Evolutionary conservation across 768 basidiomycete species (phyloP).

Genomic region (Boletus rubescentipes): DNA sequence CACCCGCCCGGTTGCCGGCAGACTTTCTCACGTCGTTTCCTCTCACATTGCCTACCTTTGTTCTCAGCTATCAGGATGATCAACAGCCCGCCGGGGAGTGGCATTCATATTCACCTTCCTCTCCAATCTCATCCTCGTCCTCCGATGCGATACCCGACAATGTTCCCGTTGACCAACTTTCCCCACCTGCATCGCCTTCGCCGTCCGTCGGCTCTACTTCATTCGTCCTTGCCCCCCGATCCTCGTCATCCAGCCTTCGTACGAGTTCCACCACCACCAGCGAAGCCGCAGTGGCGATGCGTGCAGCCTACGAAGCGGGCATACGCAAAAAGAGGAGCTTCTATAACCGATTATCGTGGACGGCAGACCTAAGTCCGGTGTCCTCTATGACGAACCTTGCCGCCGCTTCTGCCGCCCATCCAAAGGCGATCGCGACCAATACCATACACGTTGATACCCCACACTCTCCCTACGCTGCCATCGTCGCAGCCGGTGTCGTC

Average conservation of each 20-base stretch:
- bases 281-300: constrained; percentile 27
- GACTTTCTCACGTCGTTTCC: constrained; percentile 56
- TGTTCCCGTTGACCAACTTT: constrained; percentile 19
- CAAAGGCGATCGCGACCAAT: constrained; percentile 20
- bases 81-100: constrained; percentile 23
- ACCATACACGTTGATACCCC: constrained; percentile 7
- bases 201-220: constrained; percentile 29
- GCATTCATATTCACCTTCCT: constrained; percentile 30
- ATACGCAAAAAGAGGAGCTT: constrained; percentile 37
- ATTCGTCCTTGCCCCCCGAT: constrained; percentile 26
- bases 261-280: constrained; percentile 16
- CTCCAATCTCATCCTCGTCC: constrained; percentile 30
- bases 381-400: constrained; percentile 23
- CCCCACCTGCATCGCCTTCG: constrained; percentile 28
- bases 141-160: constrained; percentile 28
- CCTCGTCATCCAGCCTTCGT: constrained; percentile 32
- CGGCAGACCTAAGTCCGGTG: constrained; percentile 22
- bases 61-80: constrained; percentile 31
- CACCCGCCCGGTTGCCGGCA: constrained; percentile 35
- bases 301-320: constrained; percentile 33
- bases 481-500: constrained; percentile 4
- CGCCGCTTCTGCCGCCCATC: constrained; percentile 1
- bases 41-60: constrained; percentile 50
- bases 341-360: constrained; percentile 30
- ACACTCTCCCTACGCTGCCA: background rate